These are phyloP conservation scores for Adansonia digitata DNA, from an alignment of 345 rosid species.

Conservation along the genomic window DNA sequence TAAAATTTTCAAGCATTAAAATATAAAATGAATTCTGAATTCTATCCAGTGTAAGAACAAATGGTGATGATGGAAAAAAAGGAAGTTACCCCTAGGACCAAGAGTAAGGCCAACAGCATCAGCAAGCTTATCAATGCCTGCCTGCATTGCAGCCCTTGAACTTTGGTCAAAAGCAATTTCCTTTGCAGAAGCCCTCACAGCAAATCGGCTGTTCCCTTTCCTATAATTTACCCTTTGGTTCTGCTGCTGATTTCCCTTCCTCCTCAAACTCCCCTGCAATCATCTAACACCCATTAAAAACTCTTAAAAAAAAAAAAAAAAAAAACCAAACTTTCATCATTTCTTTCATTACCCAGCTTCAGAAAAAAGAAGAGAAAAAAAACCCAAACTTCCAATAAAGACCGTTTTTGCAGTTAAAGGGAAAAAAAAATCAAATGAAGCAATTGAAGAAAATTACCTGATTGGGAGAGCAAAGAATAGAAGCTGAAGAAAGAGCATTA, in stretches of 20 bases:
- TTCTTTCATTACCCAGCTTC: neutral
- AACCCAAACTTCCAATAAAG: neutral
- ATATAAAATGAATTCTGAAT: neutral
- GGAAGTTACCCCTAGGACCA: constrained; percentile 81
- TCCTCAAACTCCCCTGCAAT: constrained; percentile 43
- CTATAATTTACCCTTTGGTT: constrained; percentile 42
- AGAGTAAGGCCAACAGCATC: constrained; percentile 93
- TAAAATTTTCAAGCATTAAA: neutral
- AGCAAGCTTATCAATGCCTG: constrained; percentile 92
- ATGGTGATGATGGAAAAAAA: neutral
- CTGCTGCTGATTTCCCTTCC: constrained; percentile 47
- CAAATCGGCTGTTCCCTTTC: constrained; percentile 41
- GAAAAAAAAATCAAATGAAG: neutral
- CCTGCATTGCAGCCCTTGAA: constrained; percentile 78
- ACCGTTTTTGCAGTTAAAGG: neutral
- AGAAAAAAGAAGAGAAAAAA: neutral
- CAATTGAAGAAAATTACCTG: constrained; percentile 37
- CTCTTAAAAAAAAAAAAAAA: no score
- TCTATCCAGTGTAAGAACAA: neutral
- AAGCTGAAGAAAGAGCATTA: constrained; percentile 69
- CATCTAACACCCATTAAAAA: neutral
- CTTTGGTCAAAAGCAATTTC: constrained; percentile 85
- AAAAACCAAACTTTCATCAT: neutral
- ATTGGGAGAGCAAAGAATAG: constrained; percentile 62
- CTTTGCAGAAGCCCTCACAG: constrained; percentile 72